A percentile compares a stretch with the other conserved stretches of the same genome.
Evolutionary conservation across 306 rosid species (phyloP).

Genomic region (Medicago arabica): DNA sequence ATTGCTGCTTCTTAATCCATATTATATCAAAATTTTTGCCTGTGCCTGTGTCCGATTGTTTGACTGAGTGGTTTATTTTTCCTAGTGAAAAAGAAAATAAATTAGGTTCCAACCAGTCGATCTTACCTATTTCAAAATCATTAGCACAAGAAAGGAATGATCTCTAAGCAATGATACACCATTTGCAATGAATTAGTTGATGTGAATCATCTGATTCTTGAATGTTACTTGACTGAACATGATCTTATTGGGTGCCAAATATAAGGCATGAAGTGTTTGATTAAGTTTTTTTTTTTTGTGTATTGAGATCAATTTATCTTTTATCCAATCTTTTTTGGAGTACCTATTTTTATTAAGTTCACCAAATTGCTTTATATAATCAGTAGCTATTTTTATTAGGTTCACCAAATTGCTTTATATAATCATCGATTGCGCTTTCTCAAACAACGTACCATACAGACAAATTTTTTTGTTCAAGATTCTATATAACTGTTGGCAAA

Average conservation of each 20-base stretch:
- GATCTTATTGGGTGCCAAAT: background rate
- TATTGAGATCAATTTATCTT: background rate
- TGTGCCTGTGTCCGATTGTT: background rate
- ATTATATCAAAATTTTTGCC: background rate
- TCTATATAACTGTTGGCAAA: too few relatives aligned
- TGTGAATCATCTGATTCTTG: too few relatives aligned
- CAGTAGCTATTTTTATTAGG: background rate
- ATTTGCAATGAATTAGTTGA: too few relatives aligned
- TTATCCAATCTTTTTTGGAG: background rate
- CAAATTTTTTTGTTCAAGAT: conserved; percentile 13
- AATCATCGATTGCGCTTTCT: conserved; percentile 1
- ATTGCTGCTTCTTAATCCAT: background rate
- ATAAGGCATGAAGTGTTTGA: background rate
- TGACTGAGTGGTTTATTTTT: background rate
- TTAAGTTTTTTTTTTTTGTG: background rate
- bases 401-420: conserved; percentile 3
- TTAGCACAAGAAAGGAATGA: background rate
- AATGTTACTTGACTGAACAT: background rate
- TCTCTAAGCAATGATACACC: background rate
- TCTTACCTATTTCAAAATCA: background rate
- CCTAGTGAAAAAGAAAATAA: background rate
- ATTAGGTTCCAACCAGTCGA: background rate
- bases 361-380: conserved; percentile 2
- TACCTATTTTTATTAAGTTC: background rate
- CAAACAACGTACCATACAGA: background rate